Percentiles rank a stretch among this genome's conserved stretches.
phyloP scores from a whole-genome alignment of 2,329 filamentous ascomycete genomes.

The Fusarium caatingaense region DNA sequence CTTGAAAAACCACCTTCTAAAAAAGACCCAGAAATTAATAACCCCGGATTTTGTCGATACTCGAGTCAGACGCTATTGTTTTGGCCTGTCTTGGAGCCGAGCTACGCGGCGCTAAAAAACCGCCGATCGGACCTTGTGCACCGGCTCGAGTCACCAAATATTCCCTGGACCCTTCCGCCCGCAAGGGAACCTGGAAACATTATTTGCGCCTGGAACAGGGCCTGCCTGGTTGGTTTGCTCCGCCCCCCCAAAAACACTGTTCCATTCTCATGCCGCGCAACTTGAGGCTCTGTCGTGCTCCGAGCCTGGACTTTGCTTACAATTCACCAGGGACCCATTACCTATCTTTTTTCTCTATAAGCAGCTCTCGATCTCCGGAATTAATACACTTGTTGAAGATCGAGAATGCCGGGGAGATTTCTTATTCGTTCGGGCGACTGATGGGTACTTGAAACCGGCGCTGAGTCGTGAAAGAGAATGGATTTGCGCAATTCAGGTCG shows the following conservation, averaged over 20 bases:
- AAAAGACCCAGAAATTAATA: conserved; percentile 14
- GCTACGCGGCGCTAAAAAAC: conserved; percentile 14
- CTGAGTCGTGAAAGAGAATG: conserved; percentile 28
- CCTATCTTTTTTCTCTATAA: conserved; percentile 5
- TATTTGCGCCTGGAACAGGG: background rate
- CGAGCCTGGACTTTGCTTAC: background rate
- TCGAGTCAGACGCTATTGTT: conserved; percentile 24
- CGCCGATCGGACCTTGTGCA: conserved; percentile 18
- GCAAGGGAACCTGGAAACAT: background rate
- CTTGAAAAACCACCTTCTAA: background rate
- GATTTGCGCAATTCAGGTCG: conserved; percentile 11
- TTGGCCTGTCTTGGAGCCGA: conserved; percentile 4
- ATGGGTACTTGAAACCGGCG: conserved; percentile 9
- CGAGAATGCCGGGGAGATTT: conserved; percentile 19
- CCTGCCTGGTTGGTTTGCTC: conserved; percentile 9
- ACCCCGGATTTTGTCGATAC: conserved; percentile 14
- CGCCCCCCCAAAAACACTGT: background rate
- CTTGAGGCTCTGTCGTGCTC: conserved; percentile 33
- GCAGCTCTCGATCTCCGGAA: conserved; percentile 15
- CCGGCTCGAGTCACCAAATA: conserved; percentile 1
- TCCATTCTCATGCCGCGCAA: background rate
- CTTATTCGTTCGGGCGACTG: background rate
- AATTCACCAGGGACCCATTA: conserved; percentile 1
- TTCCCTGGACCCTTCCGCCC: background rate
- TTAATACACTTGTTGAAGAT: background rate